Evolutionary conservation across 1,284 basidiomycete genomes (phyloP), one percentile per base, ranked within the genome.

Genomic region (Sporisorium scitamineum): DNA sequence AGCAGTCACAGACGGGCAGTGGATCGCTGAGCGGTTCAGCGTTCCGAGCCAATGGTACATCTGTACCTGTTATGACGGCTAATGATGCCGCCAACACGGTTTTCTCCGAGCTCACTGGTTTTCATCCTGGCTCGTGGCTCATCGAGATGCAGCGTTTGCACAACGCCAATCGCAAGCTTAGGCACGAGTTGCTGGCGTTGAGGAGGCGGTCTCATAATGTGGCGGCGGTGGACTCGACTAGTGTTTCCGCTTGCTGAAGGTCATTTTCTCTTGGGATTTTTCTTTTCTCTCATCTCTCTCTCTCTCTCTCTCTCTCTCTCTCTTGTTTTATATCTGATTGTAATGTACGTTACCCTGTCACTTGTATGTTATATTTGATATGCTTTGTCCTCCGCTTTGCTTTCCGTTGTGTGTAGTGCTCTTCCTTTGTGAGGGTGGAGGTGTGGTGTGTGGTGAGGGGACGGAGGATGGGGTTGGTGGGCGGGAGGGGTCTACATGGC

Each of bases 71-170:
- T 14, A 76, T 76, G 74, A 65, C 74, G 22, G 69, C 59, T 16
- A 34, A 34, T 52, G 74, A 76, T 45, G 74, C 74, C 1, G 66
- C 65, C 9, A 59, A 52, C 18, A 72, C 74, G 22, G 74, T 76
- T 0, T 76, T 76, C 18, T 54, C 57, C 20, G 74, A 76, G 47
- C 47, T 76, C 16, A 76, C 74, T 1, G 69, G 69, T 26, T 76
- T 65, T 58, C 66, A 76, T 44, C 48, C 54, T 9, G 74, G 74
- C 6, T 59, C 54, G 2, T 76, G 74, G 74, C 57, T 71, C 51
- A 71, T 76, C 34, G 74, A 76, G 51, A 76, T 76, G 74, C 74
- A 76, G 32, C 65, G 61, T 24, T 54, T 76, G 16, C 74, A 76
- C 34, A 65, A 76, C 24, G 66, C 74, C 20, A 76, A 76, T n/a